Base-by-base conservation (phyloP, 2,329 filamentous ascomycete genomes). In the Mariannaea elegans region DNA sequence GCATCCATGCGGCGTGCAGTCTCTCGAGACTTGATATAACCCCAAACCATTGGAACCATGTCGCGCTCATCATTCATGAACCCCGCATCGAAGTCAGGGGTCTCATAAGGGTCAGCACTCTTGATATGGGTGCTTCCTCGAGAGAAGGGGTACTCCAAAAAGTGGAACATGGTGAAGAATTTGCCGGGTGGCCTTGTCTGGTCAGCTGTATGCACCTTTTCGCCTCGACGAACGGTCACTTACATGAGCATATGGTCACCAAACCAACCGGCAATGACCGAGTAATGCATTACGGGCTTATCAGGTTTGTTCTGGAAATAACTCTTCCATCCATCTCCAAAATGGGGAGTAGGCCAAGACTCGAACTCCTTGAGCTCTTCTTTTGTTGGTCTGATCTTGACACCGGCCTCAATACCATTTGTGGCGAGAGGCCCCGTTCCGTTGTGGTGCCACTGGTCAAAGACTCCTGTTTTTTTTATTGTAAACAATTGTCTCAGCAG, bases 231-330 rank as follows among this genome's bases (percentile, higher is more conserved):
- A 24, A 1, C 9, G 2, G 4, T 7, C 1, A 60, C 79, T 70
- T 67, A 81, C 83, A 86, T 83, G 44, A 86, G 75, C 81, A 85
- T 86, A 66, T 86, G 84, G 72, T 87, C 84, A 27, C 84, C 84
- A 29, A 86, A 86, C 81, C 82, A 86, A 63, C 89, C 89, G 14
- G 89, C 80, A 70, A 94, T 93, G 55, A 93, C 86, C 2, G 84
- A 90, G 77, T 94, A 94, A 73, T 94, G 91, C 91, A 94, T 94
- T 41, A 94, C 90, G 0, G 91, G 91, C 82, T 94, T 94, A 76
- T 94, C 90, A 1, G 90, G 90, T 80, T 93, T 93, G 73, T 94
- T 78, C 80, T 92, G 90, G 77, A 94, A 94, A 79, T 94, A 94
- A 53, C 85, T 88, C 68, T 94, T 87, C 90, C 90, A 94, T 2